Conservation (phyloP, 495 filamentous ascomycete genomes). For the Talaromyces thailandensis region DNA sequence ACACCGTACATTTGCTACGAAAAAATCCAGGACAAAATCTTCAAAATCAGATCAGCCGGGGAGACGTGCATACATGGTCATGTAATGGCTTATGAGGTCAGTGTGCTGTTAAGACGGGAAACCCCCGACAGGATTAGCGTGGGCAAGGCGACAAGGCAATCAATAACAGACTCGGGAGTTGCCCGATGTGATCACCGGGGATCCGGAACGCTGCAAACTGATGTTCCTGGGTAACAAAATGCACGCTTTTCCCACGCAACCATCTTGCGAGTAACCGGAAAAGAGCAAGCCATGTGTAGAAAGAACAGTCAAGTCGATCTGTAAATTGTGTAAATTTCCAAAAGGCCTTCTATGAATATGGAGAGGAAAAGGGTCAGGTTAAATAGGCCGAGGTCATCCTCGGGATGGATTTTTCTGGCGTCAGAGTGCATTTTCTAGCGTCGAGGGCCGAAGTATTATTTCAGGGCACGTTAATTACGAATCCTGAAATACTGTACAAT, state of each 20-base stretch:
- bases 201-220: background rate
- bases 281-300: background rate
- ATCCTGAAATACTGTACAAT: background rate
- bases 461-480: background rate
- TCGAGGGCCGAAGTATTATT: background rate
- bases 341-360: background rate
- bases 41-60: background rate
- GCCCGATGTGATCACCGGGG: background rate
- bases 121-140: background rate
- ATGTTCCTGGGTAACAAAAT: background rate
- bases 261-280: background rate
- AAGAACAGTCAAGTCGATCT: background rate
- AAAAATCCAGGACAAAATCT: background rate
- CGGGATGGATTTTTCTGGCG: background rate
- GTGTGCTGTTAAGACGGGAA: background rate
- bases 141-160: background rate
- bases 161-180: background rate
- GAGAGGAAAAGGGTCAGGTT: background rate
- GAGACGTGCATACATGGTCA: background rate
- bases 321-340: background rate
- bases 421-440: background rate
- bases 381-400: slow-evolving; percentile 3
- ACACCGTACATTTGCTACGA: background rate
- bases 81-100: background rate
- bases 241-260: background rate